Percentiles rank a stretch among this genome's conserved stretches.
These are phyloP conservation scores for Trebouxia sp. DNA, from an alignment of 139 green algal species.

Conservation along the genomic window DNA sequence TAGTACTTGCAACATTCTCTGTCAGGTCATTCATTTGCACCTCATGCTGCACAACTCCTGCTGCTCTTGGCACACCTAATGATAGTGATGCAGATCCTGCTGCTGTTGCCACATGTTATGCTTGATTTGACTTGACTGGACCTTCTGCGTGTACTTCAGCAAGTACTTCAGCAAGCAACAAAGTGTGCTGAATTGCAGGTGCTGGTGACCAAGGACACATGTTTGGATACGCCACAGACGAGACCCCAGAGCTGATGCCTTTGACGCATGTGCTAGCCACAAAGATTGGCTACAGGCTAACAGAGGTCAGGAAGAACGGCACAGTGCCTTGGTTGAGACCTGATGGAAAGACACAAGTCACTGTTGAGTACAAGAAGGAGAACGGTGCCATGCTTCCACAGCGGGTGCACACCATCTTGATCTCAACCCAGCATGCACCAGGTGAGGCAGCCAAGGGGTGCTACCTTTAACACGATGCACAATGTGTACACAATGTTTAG, in stretches of 20 bases:
- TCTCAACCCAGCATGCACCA: constrained; percentile 95
- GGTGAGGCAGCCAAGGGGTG: no score
- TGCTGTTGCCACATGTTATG: no score
- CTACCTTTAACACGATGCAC: no score
- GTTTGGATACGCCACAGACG: constrained; percentile 99
- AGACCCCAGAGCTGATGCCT: constrained; percentile 98
- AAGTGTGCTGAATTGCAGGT: not conserved
- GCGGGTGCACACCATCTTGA: constrained; percentile 99
- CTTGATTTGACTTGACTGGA: no score
- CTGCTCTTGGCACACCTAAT: no score
- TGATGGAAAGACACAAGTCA: constrained; percentile 99
- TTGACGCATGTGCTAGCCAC: constrained; percentile 98
- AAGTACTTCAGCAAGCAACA: no score
- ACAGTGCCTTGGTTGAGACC: constrained; percentile 92
- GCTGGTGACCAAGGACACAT: constrained; percentile 99
- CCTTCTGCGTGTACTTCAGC: no score
- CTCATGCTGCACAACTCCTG: no score
- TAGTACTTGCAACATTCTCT: no score
- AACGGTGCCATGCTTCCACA: constrained; percentile 86
- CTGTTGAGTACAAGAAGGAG: constrained; percentile 97
- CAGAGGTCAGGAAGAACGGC: constrained; percentile 88
- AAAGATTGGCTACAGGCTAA: constrained; percentile 86
- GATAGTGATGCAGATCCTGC: no score
- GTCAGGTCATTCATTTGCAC: no score
- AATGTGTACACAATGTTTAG: no score